phyloP scores from a whole-genome alignment of 31 red algal species.

The Asparagopsis taxiformis region DNA sequence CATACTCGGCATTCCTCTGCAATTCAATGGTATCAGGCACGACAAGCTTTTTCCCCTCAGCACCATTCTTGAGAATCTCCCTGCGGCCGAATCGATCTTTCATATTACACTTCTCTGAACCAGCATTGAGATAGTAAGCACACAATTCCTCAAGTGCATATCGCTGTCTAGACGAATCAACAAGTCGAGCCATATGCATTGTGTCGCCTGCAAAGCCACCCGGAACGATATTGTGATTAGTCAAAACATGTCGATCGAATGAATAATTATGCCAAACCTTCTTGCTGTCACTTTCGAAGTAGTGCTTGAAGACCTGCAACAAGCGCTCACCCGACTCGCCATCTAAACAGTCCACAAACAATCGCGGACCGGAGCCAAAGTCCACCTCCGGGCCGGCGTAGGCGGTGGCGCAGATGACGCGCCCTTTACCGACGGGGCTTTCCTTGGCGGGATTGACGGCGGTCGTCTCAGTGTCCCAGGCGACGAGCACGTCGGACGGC shows the following conservation, averaged over 20 bases:
- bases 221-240: slow-evolving; percentile 65
- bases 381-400: slow-evolving; percentile 70
- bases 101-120: slow-evolving; percentile 55
- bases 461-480: slow-evolving; percentile 94
- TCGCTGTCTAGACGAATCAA: slow-evolving; percentile 43
- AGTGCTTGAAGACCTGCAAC: slow-evolving; percentile 52
- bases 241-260: slow-evolving; percentile 80
- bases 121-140: slow-evolving; percentile 27
- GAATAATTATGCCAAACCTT: slow-evolving; percentile 98
- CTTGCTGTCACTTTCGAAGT: slow-evolving; percentile 58
- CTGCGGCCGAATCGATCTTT: slow-evolving; percentile 57
- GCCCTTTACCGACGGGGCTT: slow-evolving; percentile 65
- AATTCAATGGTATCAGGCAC: slow-evolving; percentile 59
- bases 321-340: slow-evolving; percentile 29
- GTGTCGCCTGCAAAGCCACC: slow-evolving; percentile 89
- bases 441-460: slow-evolving; percentile 63
- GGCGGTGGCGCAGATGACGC: slow-evolving; percentile 81
- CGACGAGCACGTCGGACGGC: slow-evolving; percentile 34
- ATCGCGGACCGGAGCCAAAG: slow-evolving; percentile 64
- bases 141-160: slow-evolving; percentile 73
- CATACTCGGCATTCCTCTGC: slow-evolving; percentile 31
- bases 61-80: slow-evolving; percentile 41
- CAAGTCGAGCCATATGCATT: slow-evolving; percentile 91
- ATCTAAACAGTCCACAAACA: slow-evolving; percentile 78
- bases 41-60: slow-evolving; percentile 43